phyloP scores from a whole-genome alignment of 2,329 filamentous ascomycete species.

The Didymellaceae sp. region DNA sequence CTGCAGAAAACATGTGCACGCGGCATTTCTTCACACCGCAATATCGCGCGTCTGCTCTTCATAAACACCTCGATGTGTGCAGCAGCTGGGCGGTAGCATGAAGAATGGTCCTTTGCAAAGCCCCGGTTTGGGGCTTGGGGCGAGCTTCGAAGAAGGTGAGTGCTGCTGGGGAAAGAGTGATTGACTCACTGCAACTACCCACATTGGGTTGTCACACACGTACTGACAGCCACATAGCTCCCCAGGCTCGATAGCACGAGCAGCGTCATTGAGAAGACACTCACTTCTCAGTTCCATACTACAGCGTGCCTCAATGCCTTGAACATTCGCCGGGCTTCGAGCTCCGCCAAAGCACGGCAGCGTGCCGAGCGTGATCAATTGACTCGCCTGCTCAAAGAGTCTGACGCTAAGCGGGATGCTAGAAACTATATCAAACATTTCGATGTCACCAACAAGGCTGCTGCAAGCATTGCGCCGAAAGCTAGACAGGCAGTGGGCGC shows the following conservation, averaged over 20 bases:
- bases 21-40: conserved; percentile 14
- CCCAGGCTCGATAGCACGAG: conserved; percentile 32
- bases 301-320: conserved; percentile 13
- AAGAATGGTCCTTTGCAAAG: conserved; percentile 48
- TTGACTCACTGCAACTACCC: conserved; percentile 17
- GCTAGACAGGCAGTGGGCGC: conserved; percentile 26
- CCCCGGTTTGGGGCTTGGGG: conserved; percentile 44
- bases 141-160: conserved; percentile 32
- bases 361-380: conserved; percentile 47
- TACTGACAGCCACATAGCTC: conserved; percentile 24
- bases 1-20: conserved; percentile 17
- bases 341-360: conserved; percentile 45
- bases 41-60: conserved; percentile 4
- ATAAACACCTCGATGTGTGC: conserved; percentile 15
- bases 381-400: conserved; percentile 73
- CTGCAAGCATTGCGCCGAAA: conserved; percentile 14
- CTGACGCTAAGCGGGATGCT: conserved; percentile 90
- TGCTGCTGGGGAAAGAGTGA: conserved; percentile 1
- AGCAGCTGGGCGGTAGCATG: conserved; percentile 39
- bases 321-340: conserved; percentile 31
- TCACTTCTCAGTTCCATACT: conserved; percentile 19
- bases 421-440: conserved; percentile 92
- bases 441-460: conserved; percentile 50
- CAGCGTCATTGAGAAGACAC: conserved; percentile 5
- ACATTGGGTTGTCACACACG: conserved; percentile 1